Evolutionary conservation across 75 land plant genomes (phyloP).

Genomic region (Isoetes taiwanensis): DNA sequence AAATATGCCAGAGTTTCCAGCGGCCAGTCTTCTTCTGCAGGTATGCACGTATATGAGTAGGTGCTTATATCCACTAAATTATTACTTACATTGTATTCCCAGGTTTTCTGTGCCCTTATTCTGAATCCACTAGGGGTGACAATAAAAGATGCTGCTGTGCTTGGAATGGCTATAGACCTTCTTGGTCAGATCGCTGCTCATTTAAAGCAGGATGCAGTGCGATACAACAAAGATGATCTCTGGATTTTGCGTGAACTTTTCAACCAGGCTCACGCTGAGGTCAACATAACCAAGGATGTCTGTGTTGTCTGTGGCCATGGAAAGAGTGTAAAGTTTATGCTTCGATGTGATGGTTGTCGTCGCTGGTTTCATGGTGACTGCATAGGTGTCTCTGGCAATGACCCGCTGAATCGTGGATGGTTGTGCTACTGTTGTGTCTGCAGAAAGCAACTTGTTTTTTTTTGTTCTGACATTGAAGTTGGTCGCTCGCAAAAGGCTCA

Average conservation of each 20-base stretch:
- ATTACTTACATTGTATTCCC: too few relatives aligned
- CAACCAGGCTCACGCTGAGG: constrained; percentile 12
- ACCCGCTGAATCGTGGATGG: constrained; percentile 40
- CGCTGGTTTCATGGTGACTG: constrained; percentile 81
- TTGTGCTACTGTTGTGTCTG: constrained; percentile 71
- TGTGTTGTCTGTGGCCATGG: constrained; percentile 58
- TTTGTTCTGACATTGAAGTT: constrained; percentile 37
- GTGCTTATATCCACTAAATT: not conserved
- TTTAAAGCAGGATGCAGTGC: constrained; percentile 67
- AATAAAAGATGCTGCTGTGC: constrained; percentile 70
- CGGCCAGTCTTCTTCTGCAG: constrained; percentile 76
- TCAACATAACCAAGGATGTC: constrained; percentile 16
- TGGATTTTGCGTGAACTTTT: constrained; percentile 63
- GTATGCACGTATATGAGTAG: constrained; percentile 27
- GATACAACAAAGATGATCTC: constrained; percentile 42
- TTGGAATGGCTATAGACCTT: constrained; percentile 79
- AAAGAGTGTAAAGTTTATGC: constrained; percentile 25
- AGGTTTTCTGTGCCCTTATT: constrained; percentile 90
- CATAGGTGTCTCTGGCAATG: constrained; percentile 51
- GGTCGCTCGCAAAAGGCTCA: too few relatives aligned
- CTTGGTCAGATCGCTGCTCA: constrained; percentile 94
- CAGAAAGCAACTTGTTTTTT: constrained; percentile 45
- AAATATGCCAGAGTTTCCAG: constrained; percentile 95
- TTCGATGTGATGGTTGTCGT: constrained; percentile 61
- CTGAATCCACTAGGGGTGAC: constrained; percentile 80